Base-by-base conservation (phyloP, 345 rosid species). In the Orychophragmus violaceus region DNA sequence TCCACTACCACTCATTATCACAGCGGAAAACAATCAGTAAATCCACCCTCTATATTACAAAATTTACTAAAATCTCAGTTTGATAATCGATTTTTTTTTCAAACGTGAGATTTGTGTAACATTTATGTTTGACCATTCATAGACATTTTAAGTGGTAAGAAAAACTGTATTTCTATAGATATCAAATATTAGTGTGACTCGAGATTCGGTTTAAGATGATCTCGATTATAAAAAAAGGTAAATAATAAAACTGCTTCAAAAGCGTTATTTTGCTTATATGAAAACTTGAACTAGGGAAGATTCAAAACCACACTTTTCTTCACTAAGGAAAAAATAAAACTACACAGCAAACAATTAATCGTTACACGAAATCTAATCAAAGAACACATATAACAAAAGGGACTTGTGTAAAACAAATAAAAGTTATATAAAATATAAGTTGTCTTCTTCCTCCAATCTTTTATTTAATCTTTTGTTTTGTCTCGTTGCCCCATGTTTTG, bases 401-500 rank as follows among this genome's bases (percentile, higher is more conserved):
- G 37, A 72, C 60, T 64, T 27, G 54, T 65, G 46, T 64, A 35
- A 45, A 11, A 25, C 16, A 44, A 14, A 11, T 14, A 44, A 41
- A 71, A 58, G 52, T 55, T 71, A 55, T 62, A 57, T 64, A 42
- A 64, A 72, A 1, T 64, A 57, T 49, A 48, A 27, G 45, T 6
- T 64, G 64, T 62, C 51, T 71, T 46, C 42, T 48, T 72, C 55
- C 48, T 58, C 61, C 71, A 64, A 57, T 58, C 71, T 72, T 50
- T 58, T 51, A 22, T 51, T 66, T 25, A 50, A 44, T 27, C 17
- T 16, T 32, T 45, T 16, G 14, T 6, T 59, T 64, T 44, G 62
- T 73, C 72, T 24, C 56, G 56, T 66, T 66, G 58, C 58, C 55
- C 77, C 72, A 66, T 73, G 68, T 52, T 73, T 73, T 66, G 50